Evolutionary conservation across 2,329 filamentous ascomycete genomes (phyloP), one percentile per base, ranked within the genome.

Genomic region (Akanthomyces uredinophilus): DNA sequence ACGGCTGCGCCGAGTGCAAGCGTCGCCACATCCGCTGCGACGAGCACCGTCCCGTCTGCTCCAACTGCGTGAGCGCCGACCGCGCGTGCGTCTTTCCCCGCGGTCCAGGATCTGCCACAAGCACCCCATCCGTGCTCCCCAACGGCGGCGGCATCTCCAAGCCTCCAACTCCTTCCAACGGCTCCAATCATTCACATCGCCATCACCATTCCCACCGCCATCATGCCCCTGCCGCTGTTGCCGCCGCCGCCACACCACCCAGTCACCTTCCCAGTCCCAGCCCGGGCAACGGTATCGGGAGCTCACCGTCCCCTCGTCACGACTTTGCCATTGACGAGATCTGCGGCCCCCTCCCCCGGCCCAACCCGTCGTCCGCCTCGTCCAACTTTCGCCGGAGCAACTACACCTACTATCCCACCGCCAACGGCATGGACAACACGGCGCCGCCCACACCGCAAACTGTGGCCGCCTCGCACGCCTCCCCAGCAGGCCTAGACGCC

Each of bases 11-110:
- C 61, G 74, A 76, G 64, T 78, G 75, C 68, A 78, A 78, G 67
- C 65, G 73, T 18, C 70, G 75, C 1, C 75, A 78, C 50, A 76
- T 77, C 60, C 76, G 76, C 41, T 79, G 78, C 68, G 78, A 80
- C 60, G 77, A 79, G 66, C 71, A 65, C 8, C 72, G 71, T 4
- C 78, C 78, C 1, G 62, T 70, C 1, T 79, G 78, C 63, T 71
- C 70, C 50, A 77, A 78, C 63, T 79, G 77, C 65, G 66, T 70
- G 22, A 72, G 73, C 49, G 73, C 72, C 46, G 71, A 76, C 55
- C 69, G 73, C 7, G 62, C 64, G 7, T 79, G 77, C 62, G 73
- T 73, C 0, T 79, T 73, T 50, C 73, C 71, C 8, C 47, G 44
- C 43, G 50, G 6, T 20, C 65, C 54, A 22, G 29, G 18, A 7